These are phyloP conservation scores for Yarrowia phangngaensis DNA, from an alignment of 805 yeast genomes.

Conservation along the genomic window DNA sequence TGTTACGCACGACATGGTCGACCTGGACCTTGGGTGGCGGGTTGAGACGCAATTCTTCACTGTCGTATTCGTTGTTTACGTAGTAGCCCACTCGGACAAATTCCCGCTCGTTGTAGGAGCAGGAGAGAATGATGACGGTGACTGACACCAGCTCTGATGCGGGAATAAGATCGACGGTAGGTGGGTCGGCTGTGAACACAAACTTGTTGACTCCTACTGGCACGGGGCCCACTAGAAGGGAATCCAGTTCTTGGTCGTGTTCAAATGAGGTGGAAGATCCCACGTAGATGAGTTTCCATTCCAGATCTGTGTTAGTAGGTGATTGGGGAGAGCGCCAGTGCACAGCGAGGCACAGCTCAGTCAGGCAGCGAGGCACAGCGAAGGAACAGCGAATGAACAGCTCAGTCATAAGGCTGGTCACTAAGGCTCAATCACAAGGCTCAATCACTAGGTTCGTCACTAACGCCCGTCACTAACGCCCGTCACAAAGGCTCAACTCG, in stretches of 20 bases:
- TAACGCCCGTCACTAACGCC: too few species aligned
- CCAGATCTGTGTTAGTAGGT: constrained; percentile 54
- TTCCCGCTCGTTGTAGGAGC: constrained; percentile 89
- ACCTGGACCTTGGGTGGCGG: constrained; percentile 93
- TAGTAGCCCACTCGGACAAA: constrained; percentile 97
- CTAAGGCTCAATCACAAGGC: too few species aligned
- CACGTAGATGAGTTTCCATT: constrained; percentile 96
- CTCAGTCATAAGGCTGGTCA: too few species aligned
- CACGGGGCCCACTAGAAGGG: constrained; percentile 96
- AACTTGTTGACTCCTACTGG: constrained; percentile 97
- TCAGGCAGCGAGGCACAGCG: too few species aligned
- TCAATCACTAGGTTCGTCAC: too few species aligned
- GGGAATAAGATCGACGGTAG: constrained; percentile 92
- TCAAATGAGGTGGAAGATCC: constrained; percentile 92
- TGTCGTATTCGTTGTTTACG: constrained; percentile 94
- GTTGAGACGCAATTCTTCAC: constrained; percentile 86
- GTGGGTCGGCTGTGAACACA: constrained; percentile 91
- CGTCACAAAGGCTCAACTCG: too few species aligned
- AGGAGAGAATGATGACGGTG: constrained; percentile 86
- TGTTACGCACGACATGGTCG: constrained; percentile 89
- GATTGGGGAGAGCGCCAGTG: constrained; percentile 30
- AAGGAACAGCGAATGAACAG: too few species aligned
- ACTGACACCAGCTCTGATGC: constrained; percentile 93
- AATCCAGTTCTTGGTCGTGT: constrained; percentile 95
- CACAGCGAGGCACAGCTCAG: too few species aligned